Evolutionary conservation across 768 basidiomycete species (phyloP), one percentile per base, ranked within the genome.

Genomic region (Podaxis sp.): DNA sequence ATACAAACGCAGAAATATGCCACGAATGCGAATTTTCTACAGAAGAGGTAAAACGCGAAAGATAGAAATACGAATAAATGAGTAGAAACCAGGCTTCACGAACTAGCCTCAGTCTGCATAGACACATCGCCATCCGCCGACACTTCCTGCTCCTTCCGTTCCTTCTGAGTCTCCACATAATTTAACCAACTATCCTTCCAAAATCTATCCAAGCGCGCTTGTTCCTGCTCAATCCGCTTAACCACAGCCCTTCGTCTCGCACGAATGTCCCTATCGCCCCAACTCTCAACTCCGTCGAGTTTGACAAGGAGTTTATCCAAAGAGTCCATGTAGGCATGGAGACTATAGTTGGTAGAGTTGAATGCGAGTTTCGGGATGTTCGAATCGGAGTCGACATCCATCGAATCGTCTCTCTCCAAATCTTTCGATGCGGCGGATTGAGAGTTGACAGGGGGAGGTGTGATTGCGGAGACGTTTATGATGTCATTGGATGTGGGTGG

Each of bases 211-310:
- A 90, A 64, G 40, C 76, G 72, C 60, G 72, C 77, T 18, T 86
- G 78, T 71, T 88, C 89, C 52, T 66, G 64, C 73, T 91, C 90
- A 16, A 92, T 82, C 50, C 67, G 69, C 64, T 77, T 75, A 48
- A 88, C 89, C 1, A 86, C 73, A 3, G 71, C 69, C 65, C 83
- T 77, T 54, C 91, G 72, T 61, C 65, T 70, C 32, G 74, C 73
- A 50, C 90, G 73, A 5, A 93, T 80, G 0, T 70, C 72, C 63
- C 71, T 71, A 52, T 84, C 78, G 0, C 89, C 89, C 64, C 78
- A 80, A 64, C 84, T 88, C 65, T 89, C 83, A 21, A 92, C 79
- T 0, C 79, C 83, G 64, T 92, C 90, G 10, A 92, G 81, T 63
- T 78, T 78, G 50, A 81, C 77, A n/a, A 92, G 76, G 11, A 92